Base-by-base conservation (phyloP, 768 basidiomycete genomes). In the Crassisporium funariophilum region DNA sequence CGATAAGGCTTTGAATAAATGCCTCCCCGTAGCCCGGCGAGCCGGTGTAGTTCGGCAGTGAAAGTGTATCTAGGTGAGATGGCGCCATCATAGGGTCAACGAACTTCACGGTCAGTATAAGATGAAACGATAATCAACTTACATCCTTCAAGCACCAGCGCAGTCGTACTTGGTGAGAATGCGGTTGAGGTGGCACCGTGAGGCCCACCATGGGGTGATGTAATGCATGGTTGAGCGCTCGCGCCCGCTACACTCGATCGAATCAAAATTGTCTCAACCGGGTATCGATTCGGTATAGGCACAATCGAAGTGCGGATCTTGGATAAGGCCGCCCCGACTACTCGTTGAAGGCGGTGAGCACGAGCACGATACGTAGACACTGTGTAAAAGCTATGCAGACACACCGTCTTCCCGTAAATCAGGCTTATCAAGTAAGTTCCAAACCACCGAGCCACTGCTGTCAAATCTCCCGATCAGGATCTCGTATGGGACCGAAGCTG, bases 31-130 rank as follows among this genome's bases (percentile, higher is more conserved):
- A 87, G 3, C 87, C 87, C 23, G 75, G 63, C 1, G 83, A 83
- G 0, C 87, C 87, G 0, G 79, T 82, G 58, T 88, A 88, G 60
- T 86, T 86, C 0, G 81, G 79, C 9, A 77, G 49, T 1, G 80
- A 81, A 5, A 87, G 46, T 0, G 79, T 82, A 54, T 83, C 86
- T 82, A 55, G 40, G 27, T 29, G 17, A 40, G 11, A n/a, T n/a
- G n/a, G n/a, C n/a, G n/a, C n/a, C n/a, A n/a, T n/a, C n/a, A n/a
- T n/a, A n/a, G n/a, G n/a, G n/a, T n/a, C n/a, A n/a, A n/a, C n/a
- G n/a, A n/a, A n/a, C n/a, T n/a, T n/a, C n/a, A n/a, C n/a, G n/a
- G n/a, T n/a, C n/a, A n/a, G n/a, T n/a, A n/a, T n/a, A n/a, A n/a
- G n/a, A n/a, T n/a, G n/a, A n/a, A n/a, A n/a, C n/a, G n/a, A n/a